These are phyloP conservation scores for Funneliformis caledonium DNA, from an alignment of 371 early-diverging fungal genomes.

Conservation along the genomic window DNA sequence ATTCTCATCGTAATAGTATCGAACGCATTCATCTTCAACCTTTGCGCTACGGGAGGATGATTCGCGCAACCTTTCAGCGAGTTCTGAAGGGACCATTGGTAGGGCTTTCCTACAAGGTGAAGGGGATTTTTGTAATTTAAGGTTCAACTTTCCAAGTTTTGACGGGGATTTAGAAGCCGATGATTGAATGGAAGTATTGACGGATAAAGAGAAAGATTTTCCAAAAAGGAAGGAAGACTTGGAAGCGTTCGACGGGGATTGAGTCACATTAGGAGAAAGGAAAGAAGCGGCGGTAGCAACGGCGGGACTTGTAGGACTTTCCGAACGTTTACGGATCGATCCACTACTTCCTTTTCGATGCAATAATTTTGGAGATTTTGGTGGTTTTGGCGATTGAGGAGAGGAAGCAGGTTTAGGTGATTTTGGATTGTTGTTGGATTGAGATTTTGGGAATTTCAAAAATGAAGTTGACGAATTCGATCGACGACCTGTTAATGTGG, in stretches of 20 bases:
- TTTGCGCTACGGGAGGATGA: neutral
- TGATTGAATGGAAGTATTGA: neutral
- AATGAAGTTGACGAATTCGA: conserved; percentile 27
- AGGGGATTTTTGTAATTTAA: conserved; percentile 1
- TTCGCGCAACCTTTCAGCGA: conserved; percentile 30
- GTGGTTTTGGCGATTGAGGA: conserved; percentile 36
- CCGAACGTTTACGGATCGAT: conserved; percentile 19
- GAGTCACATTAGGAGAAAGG: neutral
- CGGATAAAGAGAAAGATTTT: conserved; percentile 29
- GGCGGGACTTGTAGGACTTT: neutral
- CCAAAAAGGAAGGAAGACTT: conserved; percentile 19
- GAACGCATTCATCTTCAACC: conserved; percentile 38
- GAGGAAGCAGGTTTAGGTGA: neutral
- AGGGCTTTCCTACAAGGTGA: conserved; percentile 27
- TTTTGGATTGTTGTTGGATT: conserved; percentile 13
- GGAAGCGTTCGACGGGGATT: neutral
- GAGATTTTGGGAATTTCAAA: conserved; percentile 35
- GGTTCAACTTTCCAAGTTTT: conserved; percentile 29
- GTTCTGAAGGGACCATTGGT: conserved; percentile 25
- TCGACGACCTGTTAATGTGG: conserved; percentile 14
- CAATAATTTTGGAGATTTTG: conserved; percentile 34
- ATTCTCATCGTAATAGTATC: conserved; percentile 38
- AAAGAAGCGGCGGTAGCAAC: neutral
- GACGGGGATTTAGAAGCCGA: conserved; percentile 1
- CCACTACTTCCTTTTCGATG: conserved; percentile 36